Evolutionary conservation across 176 grass and related monocot species (phyloP), one percentile per base, ranked within the genome.

Genomic region (Phoenix roebelenii): DNA sequence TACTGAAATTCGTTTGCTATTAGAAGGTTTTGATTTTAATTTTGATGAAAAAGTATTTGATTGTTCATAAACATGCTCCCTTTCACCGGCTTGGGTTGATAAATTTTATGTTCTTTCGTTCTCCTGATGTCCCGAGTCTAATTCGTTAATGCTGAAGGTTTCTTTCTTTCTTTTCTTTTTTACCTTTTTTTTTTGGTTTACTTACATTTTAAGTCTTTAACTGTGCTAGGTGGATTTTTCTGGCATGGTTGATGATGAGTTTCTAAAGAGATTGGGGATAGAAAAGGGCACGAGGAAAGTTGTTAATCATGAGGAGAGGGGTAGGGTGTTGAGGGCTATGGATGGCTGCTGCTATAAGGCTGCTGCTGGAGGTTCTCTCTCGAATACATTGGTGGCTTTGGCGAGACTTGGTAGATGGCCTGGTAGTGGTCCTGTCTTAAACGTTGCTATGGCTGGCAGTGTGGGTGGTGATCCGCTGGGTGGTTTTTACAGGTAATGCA

Each of bases 271-370:
- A 67, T 18, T 97, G 69, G 70, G 81, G 14, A 69, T 97, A 63
- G 81, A 92, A 64, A 97, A 97, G 73, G 84, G 93, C 48, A 92
- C 70, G 0, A 88, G 93, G 49, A 92, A 97, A 64, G 81, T 88
- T 0, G 76, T 97, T n/a, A 88, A 97, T 67, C 93, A 91, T 18
- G 93, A 97, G 72, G 93, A 97, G 60, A 88, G 93, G 55, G 93
- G 93, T 4, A 74, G 63, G 19, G 78, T 97, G 29, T 74, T 97
- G 44, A 72, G 84, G 0, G 87, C 80, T 63, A 97, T 97, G 93
- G 93, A 97, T 73, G 93, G 93, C 4, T 97, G 87, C 73, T 91
- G 80, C 60, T 97, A 97, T 74, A 92, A 97, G 72, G 93, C 84
- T 10, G 93, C 87, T 35, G 93, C 93, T 1, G 92, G 92, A 25